phyloP scores from a whole-genome alignment of 495 filamentous ascomycete species.

The Xylaria flabelliformis region DNA sequence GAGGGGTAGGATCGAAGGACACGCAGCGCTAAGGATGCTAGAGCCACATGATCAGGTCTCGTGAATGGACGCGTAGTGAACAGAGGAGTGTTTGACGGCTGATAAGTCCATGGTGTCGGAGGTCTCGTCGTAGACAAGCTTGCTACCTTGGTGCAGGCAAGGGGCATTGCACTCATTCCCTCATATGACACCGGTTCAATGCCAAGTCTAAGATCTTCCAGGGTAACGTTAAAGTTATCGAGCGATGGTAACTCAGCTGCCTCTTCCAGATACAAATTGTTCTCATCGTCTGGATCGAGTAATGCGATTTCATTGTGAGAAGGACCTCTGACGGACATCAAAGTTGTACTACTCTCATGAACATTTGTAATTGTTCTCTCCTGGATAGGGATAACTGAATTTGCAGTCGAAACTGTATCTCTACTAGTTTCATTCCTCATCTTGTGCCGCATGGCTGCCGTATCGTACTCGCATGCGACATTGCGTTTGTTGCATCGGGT shows the following conservation, averaged over 20 bases:
- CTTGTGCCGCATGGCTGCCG: not conserved
- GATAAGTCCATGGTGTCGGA: not conserved
- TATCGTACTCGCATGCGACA: slow-evolving; percentile 2
- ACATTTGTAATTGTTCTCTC: not conserved
- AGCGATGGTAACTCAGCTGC: not conserved
- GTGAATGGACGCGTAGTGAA: slow-evolving; percentile 1
- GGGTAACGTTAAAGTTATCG: not conserved
- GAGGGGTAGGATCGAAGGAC: not conserved
- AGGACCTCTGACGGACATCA: not conserved
- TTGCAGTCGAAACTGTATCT: not conserved
- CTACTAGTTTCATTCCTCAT: not conserved
- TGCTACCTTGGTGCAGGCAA: not conserved
- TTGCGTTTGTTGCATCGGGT: not conserved
- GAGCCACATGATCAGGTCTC: not conserved
- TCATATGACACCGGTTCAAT: not conserved
- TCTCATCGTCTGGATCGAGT: not conserved
- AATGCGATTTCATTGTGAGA: not conserved
- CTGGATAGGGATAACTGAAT: not conserved
- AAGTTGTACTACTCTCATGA: not conserved
- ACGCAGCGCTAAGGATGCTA: slow-evolving; percentile 9
- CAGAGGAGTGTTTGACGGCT: not conserved
- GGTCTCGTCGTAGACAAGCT: not conserved
- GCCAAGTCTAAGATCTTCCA: not conserved
- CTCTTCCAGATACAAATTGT: not conserved
- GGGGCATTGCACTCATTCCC: not conserved